Base-by-base conservation (phyloP, 345 rosid genomes). In the Camelina laxa region DNA sequence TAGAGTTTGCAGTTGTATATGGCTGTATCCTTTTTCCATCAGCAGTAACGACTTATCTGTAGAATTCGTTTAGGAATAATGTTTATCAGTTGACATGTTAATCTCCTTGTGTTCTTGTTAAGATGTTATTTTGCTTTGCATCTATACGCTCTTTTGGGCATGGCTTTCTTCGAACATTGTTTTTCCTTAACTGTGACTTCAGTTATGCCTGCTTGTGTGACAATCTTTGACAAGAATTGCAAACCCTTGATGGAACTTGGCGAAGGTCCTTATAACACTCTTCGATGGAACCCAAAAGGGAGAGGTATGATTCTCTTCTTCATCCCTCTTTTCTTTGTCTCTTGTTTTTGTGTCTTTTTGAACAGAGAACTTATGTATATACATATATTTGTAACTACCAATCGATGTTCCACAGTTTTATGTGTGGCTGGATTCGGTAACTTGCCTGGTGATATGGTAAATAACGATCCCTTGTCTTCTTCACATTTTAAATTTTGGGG, bases 391-490 rank as follows among this genome's bases (percentile, higher is more conserved):
- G 70, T 82, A 65, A 70, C 83, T 91, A 85, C 84, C 70, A 84
- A 66, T 69, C 65, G 9, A 45, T 80, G 72, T 44, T 80, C 33
- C 47, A 31, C 82, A 91, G 98, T 88, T 82, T 48, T 94, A 55
- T 94, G 97, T 51, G 79, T 94, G 77, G 97, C 98, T 81, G 98
- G 98, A 73, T 94, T 94, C 75, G 98, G 98, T 13, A 94, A 94
- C 84, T 84, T 94, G 67, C 98, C 98, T 49, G 98, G 98, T 78
- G 93, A 94, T 78, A 90, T 94, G 98, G 98, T 94, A 85, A 47
- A 79, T 67, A 36, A 10, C 22, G 0, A 65, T 22, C 41, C 64
- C 63, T 65, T 58, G 10, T 70, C 48, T 17, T 65, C 44, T 41
- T 42, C 58, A 20, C 13, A 57, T 38, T 16, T 69, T 60, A 30